These are phyloP conservation scores for Plasmopara muralis DNA, from an alignment of 352 stramenopile genomes.

Conservation along the genomic window DNA sequence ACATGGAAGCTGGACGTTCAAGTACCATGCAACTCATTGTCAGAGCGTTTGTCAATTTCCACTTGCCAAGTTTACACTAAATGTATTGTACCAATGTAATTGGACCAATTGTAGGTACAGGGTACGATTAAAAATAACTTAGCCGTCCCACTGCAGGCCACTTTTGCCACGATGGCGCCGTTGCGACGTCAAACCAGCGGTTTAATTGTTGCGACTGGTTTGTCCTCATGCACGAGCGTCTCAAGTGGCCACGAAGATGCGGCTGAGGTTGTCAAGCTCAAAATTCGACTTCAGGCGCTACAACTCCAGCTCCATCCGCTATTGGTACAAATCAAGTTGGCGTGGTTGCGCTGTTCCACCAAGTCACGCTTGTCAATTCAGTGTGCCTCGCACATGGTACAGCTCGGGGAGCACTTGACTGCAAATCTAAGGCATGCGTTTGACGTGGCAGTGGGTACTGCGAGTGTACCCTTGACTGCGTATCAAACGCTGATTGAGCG, in stretches of 20 bases:
- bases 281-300: slow-evolving; percentile 43
- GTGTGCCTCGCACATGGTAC: slow-evolving; percentile 27
- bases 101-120: no score
- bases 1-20: slow-evolving; percentile 1
- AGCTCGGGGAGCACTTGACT: slow-evolving; percentile 35
- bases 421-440: slow-evolving; percentile 36
- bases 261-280: slow-evolving; percentile 50
- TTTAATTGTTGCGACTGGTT: slow-evolving; percentile 10
- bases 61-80: no score
- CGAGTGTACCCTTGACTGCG: slow-evolving; percentile 28
- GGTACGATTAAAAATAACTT: no score
- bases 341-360: slow-evolving; percentile 55
- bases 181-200: slow-evolving; percentile 8
- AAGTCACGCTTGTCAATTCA: slow-evolving; percentile 1
- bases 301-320: slow-evolving; percentile 33
- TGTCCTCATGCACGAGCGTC: slow-evolving; percentile 14
- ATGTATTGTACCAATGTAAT: no score
- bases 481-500: slow-evolving; percentile 43
- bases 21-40: slow-evolving; percentile 17
- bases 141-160: no score
- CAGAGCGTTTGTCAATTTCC: background rate
- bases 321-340: slow-evolving; percentile 47
- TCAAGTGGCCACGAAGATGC: slow-evolving; percentile 22
- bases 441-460: slow-evolving; percentile 24
- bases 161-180: no score